These are phyloP conservation scores for Cucumis cinereus DNA, from an alignment of 306 rosid species.

Conservation along the genomic window DNA sequence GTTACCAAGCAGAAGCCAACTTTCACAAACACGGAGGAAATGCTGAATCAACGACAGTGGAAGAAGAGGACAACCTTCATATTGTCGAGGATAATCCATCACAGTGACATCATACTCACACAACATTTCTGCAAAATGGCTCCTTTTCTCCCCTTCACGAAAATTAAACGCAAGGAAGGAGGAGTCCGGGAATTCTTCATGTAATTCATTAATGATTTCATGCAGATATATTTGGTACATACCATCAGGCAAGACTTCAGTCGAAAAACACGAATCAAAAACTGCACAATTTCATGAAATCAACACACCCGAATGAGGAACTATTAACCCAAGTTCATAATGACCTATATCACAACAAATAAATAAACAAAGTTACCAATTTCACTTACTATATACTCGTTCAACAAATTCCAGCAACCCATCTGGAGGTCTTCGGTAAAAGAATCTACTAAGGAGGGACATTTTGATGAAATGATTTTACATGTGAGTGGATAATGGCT, in stretches of 20 bases:
- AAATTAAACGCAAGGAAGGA: conserved; percentile 83
- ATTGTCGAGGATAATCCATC: conserved; percentile 88
- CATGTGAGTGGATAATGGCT: conserved; percentile 12
- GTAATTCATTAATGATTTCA: conserved; percentile 62
- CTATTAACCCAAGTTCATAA: background rate
- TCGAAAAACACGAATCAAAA: conserved; percentile 91
- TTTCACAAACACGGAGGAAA: conserved; percentile 79
- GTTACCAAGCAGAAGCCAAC: conserved; percentile 58
- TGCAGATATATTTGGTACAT: conserved; percentile 74
- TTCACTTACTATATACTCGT: conserved; percentile 62
- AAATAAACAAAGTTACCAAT: background rate
- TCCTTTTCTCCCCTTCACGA: conserved; percentile 76
- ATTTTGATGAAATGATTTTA: conserved; percentile 19
- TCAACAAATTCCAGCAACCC: conserved; percentile 87
- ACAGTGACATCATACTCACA: conserved; percentile 70
- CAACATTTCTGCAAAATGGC: conserved; percentile 54
- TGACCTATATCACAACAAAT: background rate
- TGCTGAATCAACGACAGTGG: conserved; percentile 79
- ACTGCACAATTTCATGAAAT: conserved; percentile 34
- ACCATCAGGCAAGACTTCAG: conserved; percentile 79
- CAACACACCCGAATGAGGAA: background rate
- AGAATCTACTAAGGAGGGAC: conserved; percentile 93
- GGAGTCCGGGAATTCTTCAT: conserved; percentile 90
- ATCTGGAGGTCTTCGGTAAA: conserved; percentile 90
- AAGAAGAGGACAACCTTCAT: conserved; percentile 88